phyloP scores from a whole-genome alignment of 2,329 filamentous ascomycete species.

The Penicillium sclerotigenum region DNA sequence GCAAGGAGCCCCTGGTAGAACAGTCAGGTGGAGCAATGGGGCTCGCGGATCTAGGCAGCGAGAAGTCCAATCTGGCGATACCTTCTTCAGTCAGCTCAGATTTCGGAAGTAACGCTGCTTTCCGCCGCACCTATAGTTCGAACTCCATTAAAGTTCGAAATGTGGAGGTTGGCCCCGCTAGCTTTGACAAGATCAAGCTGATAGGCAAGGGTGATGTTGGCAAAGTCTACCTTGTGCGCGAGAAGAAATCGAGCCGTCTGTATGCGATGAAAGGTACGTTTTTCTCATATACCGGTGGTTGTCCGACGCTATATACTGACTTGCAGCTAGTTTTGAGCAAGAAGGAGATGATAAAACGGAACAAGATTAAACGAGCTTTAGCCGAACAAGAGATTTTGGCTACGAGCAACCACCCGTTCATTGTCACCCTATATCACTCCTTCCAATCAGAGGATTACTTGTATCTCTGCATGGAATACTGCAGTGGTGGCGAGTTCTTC shows the following conservation, averaged over 20 bases:
- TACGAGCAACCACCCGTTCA: slow-evolving; percentile 98
- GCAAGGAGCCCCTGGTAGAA: slow-evolving; percentile 71
- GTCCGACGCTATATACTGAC: slow-evolving; percentile 38
- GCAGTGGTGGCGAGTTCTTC: slow-evolving; percentile 98
- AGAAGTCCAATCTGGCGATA: slow-evolving; percentile 30
- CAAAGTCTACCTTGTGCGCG: slow-evolving; percentile 94
- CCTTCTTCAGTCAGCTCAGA: slow-evolving; percentile 47
- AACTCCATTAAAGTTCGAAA: slow-evolving; percentile 99
- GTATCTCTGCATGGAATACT: slow-evolving; percentile 99
- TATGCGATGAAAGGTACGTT: slow-evolving; percentile 96
- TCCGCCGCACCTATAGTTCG: slow-evolving; percentile 93
- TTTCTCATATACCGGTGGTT: background rate
- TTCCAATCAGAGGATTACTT: slow-evolving; percentile 99
- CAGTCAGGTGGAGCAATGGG: slow-evolving; percentile 53
- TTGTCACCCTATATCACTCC: slow-evolving; percentile 96
- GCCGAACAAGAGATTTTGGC: slow-evolving; percentile 97
- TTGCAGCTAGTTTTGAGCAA: slow-evolving; percentile 78
- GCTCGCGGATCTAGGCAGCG: slow-evolving; percentile 49
- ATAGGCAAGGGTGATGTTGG: slow-evolving; percentile 98
- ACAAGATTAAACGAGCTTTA: slow-evolving; percentile 98
- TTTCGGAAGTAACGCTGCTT: slow-evolving; percentile 66
- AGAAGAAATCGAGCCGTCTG: slow-evolving; percentile 93
- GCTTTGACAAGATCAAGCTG: slow-evolving; percentile 99
- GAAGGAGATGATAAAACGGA: slow-evolving; percentile 99
- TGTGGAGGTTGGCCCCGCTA: slow-evolving; percentile 90